Conservation (phyloP, 164 flowering plant genomes). For the Vitis labrusca region DNA sequence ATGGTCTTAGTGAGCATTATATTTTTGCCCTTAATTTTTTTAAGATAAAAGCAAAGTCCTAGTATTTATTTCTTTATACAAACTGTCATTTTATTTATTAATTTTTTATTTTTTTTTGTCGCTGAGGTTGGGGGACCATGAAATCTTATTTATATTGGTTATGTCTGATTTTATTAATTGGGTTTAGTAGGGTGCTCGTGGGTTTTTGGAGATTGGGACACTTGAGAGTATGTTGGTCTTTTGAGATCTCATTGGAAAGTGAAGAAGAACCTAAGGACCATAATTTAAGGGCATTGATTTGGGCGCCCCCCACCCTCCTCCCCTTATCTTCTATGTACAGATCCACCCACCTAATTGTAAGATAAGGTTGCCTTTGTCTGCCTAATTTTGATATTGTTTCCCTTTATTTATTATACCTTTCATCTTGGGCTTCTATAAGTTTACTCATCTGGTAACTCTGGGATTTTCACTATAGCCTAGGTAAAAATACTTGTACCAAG, state of each 20-base stretch:
- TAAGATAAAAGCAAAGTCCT: too few species aligned
- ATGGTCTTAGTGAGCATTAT: not conserved
- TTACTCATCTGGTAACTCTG: too few species aligned
- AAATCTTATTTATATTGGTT: conserved; percentile 30
- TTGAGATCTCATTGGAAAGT: conserved; percentile 70
- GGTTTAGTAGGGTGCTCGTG: conserved; percentile 57
- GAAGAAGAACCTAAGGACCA: conserved; percentile 18
- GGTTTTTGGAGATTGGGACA: conserved; percentile 83
- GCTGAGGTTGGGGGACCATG: conserved; percentile 33
- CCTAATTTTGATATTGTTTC: not conserved
- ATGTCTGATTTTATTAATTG: conserved; percentile 2
- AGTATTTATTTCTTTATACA: not conserved
- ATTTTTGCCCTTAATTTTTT: not conserved
- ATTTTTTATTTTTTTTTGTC: conserved; percentile 1
- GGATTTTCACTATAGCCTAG: too few species aligned
- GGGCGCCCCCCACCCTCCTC: conserved; percentile 1
- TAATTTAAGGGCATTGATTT: conserved; percentile 19
- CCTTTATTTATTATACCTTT: not conserved
- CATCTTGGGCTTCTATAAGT: too few species aligned
- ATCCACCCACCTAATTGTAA: conserved; percentile 1
- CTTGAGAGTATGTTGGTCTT: conserved; percentile 83
- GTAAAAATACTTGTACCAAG: too few species aligned
- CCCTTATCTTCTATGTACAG: too few species aligned
- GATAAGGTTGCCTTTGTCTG: not conserved
- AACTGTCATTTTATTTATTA: not conserved